phyloP scores from a whole-genome alignment of 192 early-diverging fungal genomes.

The Cladochytrium replicatum region DNA sequence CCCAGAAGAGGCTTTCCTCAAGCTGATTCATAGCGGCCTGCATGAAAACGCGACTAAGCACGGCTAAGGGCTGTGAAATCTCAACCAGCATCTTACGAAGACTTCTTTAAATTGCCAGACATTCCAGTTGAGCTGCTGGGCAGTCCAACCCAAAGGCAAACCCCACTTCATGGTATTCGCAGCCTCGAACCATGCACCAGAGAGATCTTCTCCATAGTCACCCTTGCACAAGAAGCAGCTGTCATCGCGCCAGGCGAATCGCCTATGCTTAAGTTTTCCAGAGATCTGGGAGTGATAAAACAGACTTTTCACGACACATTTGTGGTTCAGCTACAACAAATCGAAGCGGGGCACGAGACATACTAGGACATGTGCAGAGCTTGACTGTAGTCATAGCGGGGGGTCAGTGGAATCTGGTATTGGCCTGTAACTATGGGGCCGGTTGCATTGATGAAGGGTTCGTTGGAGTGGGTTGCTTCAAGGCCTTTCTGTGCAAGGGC shows the following conservation, averaged over 20 bases:
- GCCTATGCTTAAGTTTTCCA: constrained; percentile 35
- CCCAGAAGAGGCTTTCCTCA: constrained; percentile 15
- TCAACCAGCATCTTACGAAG: no score
- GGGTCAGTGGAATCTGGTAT: constrained; percentile 26
- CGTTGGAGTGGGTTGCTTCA: no score
- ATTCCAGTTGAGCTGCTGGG: constrained; percentile 39
- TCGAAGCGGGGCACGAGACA: no score
- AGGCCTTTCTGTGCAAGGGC: no score
- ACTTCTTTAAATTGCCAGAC: constrained; percentile 31
- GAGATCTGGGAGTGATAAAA: constrained; percentile 44
- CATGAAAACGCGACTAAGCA: no score
- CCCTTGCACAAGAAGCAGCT: constrained; percentile 40
- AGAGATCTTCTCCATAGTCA: constrained; percentile 39
- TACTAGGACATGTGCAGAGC: constrained; percentile 42
- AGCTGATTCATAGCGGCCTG: constrained; percentile 9
- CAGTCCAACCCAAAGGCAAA: constrained; percentile 34
- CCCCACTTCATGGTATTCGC: constrained; percentile 55
- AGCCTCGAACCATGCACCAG: constrained; percentile 44
- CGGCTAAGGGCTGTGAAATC: no score
- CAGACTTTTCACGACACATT: no score
- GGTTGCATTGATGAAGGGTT: constrained; percentile 18
- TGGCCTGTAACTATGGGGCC: constrained; percentile 17
- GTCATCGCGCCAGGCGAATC: constrained; percentile 42
- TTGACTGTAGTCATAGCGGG: constrained; percentile 43
- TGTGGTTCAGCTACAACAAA: no score